phyloP scores from a whole-genome alignment of 257 asterid species.

The Penstemon newberryi region DNA sequence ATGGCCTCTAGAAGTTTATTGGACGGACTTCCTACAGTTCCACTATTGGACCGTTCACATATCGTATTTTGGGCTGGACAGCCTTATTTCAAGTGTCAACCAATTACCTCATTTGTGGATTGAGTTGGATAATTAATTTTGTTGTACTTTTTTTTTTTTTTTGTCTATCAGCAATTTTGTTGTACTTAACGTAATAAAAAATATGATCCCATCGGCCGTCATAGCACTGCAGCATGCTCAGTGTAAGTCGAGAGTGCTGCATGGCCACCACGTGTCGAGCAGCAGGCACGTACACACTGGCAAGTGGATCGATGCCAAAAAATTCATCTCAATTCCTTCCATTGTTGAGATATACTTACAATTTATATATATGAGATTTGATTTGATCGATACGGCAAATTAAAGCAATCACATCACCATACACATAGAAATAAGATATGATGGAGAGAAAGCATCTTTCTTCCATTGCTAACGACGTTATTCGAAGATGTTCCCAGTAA shows the following conservation, averaged over 20 bases:
- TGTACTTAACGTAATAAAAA: no score
- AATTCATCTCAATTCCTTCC: neutral
- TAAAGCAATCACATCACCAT: neutral
- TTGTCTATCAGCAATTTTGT: no score
- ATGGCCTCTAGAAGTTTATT: no score
- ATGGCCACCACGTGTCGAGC: slow-evolving; percentile 45
- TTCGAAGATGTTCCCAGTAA: slow-evolving; percentile 63
- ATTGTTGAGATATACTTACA: neutral
- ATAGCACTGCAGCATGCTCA: neutral
- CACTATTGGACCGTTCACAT: no score
- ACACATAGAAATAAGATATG: neutral
- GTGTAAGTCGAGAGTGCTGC: slow-evolving; percentile 30
- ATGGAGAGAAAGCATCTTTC: slow-evolving; percentile 80
- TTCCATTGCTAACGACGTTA: slow-evolving; percentile 57
- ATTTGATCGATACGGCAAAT: slow-evolving; percentile 10
- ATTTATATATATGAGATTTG: neutral
- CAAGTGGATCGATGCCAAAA: slow-evolving; percentile 24
- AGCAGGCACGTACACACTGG: slow-evolving; percentile 10
- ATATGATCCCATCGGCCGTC: no score
- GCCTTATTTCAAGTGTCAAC: no score
- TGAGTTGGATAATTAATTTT: no score
- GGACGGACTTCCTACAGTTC: no score
- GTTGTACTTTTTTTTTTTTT: no score
- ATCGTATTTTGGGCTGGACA: no score
- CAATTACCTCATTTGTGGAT: no score